Percentiles rank a stretch among this genome's conserved stretches.
Evolutionary conservation across 495 filamentous ascomycete species (phyloP).

Genomic region (Lepraria neglecta): DNA sequence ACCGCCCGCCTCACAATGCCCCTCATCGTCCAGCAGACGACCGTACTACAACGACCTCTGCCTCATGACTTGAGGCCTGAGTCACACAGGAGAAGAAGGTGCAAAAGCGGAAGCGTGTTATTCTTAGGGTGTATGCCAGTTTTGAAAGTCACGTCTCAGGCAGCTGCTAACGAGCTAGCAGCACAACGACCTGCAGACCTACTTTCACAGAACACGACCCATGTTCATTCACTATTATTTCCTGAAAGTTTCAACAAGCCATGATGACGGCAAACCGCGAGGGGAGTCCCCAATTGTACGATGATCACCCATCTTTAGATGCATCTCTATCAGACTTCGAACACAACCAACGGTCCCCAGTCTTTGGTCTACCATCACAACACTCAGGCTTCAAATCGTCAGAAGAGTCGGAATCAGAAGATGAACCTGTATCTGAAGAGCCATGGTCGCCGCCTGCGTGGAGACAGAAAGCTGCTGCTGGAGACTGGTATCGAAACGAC

Average conservation of each 20-base stretch:
- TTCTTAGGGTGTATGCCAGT: not conserved
- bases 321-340: conserved; percentile 75
- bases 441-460: conserved; percentile 59
- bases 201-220: not conserved
- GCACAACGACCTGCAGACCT: not conserved
- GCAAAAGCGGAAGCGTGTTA: not conserved
- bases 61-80: not conserved
- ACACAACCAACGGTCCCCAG: conserved; percentile 46
- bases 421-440: conserved; percentile 35
- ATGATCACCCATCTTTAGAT: conserved; percentile 64
- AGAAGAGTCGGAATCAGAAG: conserved; percentile 51
- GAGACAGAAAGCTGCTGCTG: conserved; percentile 45
- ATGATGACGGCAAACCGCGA: conserved; percentile 43
- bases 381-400: conserved; percentile 68
- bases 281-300: conserved; percentile 48
- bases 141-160: not conserved
- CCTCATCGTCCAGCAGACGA: conserved; percentile 7
- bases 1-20: conserved; percentile 21
- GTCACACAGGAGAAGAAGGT: not conserved
- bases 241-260: not conserved
- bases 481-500: conserved; percentile 57
- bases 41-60: conserved; percentile 7
- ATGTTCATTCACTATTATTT: not conserved
- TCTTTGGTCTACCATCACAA: conserved; percentile 60
- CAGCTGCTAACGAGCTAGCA: conserved; percentile 2